A percentile compares a stretch with the other conserved stretches of the same genome.
Evolutionary conservation across 768 basidiomycete species (phyloP).

Genomic region (Pleurotus salmoneostramineus): DNA sequence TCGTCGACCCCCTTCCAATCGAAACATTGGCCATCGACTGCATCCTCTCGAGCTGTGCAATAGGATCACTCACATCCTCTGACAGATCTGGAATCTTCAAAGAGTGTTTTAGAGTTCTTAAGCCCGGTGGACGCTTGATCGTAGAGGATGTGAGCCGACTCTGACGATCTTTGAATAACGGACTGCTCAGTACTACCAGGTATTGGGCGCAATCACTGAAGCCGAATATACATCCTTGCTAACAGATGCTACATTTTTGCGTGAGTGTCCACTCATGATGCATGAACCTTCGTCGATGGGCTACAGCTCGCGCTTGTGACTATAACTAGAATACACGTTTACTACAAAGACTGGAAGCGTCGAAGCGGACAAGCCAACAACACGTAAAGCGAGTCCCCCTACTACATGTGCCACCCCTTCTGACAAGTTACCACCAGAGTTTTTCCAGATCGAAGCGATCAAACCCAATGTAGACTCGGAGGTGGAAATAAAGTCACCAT

Average conservation of each 20-base stretch:
- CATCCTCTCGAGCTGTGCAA: slow-evolving; percentile 54
- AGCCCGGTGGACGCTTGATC: slow-evolving; percentile 51
- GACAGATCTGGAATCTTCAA: slow-evolving; percentile 39
- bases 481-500: slow-evolving; percentile 11
- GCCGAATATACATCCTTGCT: slow-evolving; percentile 35
- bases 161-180: slow-evolving; percentile 36
- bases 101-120: slow-evolving; percentile 47
- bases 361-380: slow-evolving; percentile 23
- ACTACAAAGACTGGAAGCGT: slow-evolving; percentile 38
- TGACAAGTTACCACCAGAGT: slow-evolving; percentile 21
- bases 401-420: too few species aligned
- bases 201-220: slow-evolving; percentile 39
- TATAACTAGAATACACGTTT: slow-evolving; percentile 33
- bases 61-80: slow-evolving; percentile 41
- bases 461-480: slow-evolving; percentile 19
- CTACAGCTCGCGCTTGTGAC: too few species aligned
- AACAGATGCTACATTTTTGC: slow-evolving; percentile 34
- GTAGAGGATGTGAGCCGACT: slow-evolving; percentile 45
- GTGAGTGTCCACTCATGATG: slow-evolving; percentile 15
- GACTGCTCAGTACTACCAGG: slow-evolving; percentile 37
- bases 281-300: too few species aligned
- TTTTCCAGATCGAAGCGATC: slow-evolving; percentile 42
- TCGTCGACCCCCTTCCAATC: slow-evolving; percentile 45
- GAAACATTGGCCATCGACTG: slow-evolving; percentile 46
- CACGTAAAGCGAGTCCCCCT: neutral